Evolutionary conservation across 208 protist genomes (phyloP).

Genomic region (Zelonia costaricensis): DNA sequence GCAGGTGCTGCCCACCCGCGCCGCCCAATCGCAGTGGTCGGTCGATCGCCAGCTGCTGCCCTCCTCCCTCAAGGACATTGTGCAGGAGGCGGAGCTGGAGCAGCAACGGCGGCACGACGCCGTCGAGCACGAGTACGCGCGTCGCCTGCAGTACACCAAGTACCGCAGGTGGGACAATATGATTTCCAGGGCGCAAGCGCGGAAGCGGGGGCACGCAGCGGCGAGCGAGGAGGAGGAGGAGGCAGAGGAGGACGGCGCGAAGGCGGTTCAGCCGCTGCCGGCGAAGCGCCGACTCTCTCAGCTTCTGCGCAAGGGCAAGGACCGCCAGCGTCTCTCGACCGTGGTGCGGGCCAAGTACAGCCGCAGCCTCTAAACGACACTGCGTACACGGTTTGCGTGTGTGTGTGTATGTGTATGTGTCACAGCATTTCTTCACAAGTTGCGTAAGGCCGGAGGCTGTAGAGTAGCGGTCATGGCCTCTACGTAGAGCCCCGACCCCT

Average conservation of each 20-base stretch:
- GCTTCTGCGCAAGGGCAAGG: conserved; percentile 64
- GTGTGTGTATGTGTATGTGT: background rate
- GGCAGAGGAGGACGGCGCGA: conserved; percentile 19
- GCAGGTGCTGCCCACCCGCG: conserved; percentile 61
- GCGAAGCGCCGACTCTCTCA: conserved; percentile 58
- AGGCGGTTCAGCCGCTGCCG: conserved; percentile 46
- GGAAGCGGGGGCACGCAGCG: too few species aligned
- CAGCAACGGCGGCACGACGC: conserved; percentile 47
- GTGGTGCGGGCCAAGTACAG: conserved; percentile 55
- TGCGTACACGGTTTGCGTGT: background rate
- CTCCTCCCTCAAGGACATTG: conserved; percentile 57
- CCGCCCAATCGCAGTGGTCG: conserved; percentile 62
- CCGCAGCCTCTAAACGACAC: conserved; percentile 38
- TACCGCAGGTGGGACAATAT: conserved; percentile 87
- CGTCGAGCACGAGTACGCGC: conserved; percentile 70
- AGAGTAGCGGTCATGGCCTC: too few species aligned
- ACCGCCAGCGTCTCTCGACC: conserved; percentile 56
- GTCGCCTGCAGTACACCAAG: conserved; percentile 52
- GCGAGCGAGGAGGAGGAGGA: conserved; percentile 41
- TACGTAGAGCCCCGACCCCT: too few species aligned
- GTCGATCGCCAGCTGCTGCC: conserved; percentile 80
- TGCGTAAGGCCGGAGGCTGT: too few species aligned
- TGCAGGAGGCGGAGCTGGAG: conserved; percentile 62
- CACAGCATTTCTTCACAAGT: too few species aligned
- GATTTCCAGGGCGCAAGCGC: conserved; percentile 67